Base-by-base conservation (phyloP, 2,329 filamentous ascomycete species). In the Aspergillus carbonarius region DNA sequence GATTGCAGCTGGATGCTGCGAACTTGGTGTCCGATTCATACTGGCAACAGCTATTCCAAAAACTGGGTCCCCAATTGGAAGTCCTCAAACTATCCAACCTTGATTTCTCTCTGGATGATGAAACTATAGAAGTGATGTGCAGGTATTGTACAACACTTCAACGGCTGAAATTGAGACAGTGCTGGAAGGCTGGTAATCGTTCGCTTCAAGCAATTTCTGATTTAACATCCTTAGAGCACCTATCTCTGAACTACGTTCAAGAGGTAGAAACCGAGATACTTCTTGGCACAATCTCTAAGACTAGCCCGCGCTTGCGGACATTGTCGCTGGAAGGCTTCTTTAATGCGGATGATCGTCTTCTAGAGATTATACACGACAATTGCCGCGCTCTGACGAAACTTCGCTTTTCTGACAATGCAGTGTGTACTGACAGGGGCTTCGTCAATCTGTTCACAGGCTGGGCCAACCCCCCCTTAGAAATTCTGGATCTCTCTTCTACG, bases 21-120 rank as follows among this genome's bases (percentile, higher is more conserved):
- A 98, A 96, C 65, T 84, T 98, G 0, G 79, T 98, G 15, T 87
- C 88, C 9, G 87, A 95, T 60, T 79, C 83, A 4, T 87, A 86
- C 70, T 97, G 93, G 93, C 81, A 83, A 53, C 80, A 84, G 50
- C 86, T 90, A 50, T 85, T 97, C 55, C 76, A 78, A 12, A 80
- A 82, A 52, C 87, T 89, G 59, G 93, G 92, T 10, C 66, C 78
- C 8, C 74, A 82, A 20, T 81, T 97, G 12, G 83, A 86, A 66
- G 81, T 82, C 0, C 74, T 98, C 18, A 90, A 92, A 67, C 82
- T 97, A 1, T 92, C 92, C 68, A 92, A 89, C 75, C 89, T 95
- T 0, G 92, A 97, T 72, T 88, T 83, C 54, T 87, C 93, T 32
- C 89, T 98, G 63, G 86, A 88, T 40, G 88, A 96, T 60, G 83